phyloP scores from a whole-genome alignment of 2,329 filamentous ascomycete genomes.

The Podosphaera aphanis region DNA sequence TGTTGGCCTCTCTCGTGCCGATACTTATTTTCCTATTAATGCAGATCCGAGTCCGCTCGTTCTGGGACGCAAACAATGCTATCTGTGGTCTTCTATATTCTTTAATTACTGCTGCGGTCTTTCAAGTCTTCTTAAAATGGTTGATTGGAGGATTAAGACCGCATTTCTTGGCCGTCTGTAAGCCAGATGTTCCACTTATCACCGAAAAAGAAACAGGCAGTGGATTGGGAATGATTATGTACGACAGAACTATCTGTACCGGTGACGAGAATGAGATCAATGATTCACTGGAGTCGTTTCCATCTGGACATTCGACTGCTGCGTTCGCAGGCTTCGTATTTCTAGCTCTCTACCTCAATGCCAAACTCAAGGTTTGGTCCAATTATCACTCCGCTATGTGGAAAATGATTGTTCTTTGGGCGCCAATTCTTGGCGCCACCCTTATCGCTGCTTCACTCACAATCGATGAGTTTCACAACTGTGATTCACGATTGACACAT shows the following conservation, averaged over 20 bases:
- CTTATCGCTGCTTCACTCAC: constrained; percentile 47
- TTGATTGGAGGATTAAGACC: constrained; percentile 51
- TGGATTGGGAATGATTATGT: constrained; percentile 39
- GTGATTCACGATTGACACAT: background rate
- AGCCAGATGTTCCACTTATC: constrained; percentile 26
- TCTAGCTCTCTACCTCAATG: constrained; percentile 51
- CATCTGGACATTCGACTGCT: constrained; percentile 50
- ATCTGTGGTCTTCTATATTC: constrained; percentile 45
- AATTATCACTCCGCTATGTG: constrained; percentile 53
- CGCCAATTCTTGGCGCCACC: constrained; percentile 41
- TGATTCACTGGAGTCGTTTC: constrained; percentile 47
- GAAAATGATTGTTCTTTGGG: constrained; percentile 43
- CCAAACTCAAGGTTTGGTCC: constrained; percentile 51
- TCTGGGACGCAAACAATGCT: constrained; percentile 51
- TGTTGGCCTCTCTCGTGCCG: constrained; percentile 40
- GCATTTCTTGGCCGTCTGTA: constrained; percentile 47
- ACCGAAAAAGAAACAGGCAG: constrained; percentile 20
- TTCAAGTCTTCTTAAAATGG: constrained; percentile 56
- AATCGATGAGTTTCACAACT: constrained; percentile 53
- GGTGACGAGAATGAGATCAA: constrained; percentile 40
- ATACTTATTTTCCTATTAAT: constrained; percentile 39
- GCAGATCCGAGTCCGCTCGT: constrained; percentile 43
- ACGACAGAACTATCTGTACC: constrained; percentile 45
- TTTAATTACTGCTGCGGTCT: constrained; percentile 46
- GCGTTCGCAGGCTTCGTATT: constrained; percentile 51